Conservation (phyloP, 306 rosid genomes). For the Leucaena leucocephala region DNA sequence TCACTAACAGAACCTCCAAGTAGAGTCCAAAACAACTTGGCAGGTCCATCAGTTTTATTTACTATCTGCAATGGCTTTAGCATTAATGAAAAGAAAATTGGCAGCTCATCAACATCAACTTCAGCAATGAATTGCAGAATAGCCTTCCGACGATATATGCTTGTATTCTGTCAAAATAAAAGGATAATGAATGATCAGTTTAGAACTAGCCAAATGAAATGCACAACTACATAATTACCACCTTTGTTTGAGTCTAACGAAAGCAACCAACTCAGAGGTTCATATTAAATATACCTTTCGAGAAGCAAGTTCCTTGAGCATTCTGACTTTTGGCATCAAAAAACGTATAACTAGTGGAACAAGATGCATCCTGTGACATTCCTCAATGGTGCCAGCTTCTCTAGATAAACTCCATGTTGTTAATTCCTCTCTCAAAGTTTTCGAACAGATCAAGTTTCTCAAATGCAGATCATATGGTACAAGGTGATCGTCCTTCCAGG, state of each 20-base stretch:
- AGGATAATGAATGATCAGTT: conserved; percentile 16
- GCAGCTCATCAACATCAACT: conserved; percentile 79
- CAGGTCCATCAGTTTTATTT: conserved; percentile 54
- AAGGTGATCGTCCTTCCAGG: conserved; percentile 81
- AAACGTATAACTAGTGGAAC: conserved; percentile 79
- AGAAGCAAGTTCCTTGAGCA: conserved; percentile 79
- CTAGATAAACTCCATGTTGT: conserved; percentile 86
- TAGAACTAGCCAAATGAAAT: conserved; percentile 25
- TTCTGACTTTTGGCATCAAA: conserved; percentile 88
- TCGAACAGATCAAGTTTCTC: conserved; percentile 61
- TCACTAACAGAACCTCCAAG: conserved; percentile 48
- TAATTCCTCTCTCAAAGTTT: conserved; percentile 78
- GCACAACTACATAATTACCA: background rate
- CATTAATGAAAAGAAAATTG: conserved; percentile 80
- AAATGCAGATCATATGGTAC: conserved; percentile 69
- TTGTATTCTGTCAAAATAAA: conserved; percentile 64
- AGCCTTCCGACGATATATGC: conserved; percentile 82
- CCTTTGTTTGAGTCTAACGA: background rate
- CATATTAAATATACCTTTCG: conserved; percentile 62
- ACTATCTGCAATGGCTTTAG: conserved; percentile 80
- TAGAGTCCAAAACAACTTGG: conserved; percentile 69
- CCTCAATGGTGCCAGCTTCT: conserved; percentile 68
- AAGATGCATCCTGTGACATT: conserved; percentile 66
- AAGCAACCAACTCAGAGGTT: conserved; percentile 13
- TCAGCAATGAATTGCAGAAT: conserved; percentile 78